phyloP scores from a whole-genome alignment of 2,329 filamentous ascomycete genomes.

The Colletotrichum limetticola region DNA sequence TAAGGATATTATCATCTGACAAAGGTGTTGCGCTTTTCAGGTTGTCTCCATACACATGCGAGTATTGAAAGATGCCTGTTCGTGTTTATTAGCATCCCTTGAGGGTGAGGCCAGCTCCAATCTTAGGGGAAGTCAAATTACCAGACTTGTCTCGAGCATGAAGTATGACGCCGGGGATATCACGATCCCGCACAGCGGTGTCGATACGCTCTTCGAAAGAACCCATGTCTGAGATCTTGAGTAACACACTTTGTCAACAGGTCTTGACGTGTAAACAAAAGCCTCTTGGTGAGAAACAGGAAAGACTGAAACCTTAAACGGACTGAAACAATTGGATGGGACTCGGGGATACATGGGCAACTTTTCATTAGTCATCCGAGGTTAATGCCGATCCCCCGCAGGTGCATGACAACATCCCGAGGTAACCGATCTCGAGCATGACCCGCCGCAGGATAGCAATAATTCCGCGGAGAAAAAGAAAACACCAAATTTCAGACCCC shows the following conservation, averaged over 20 bases:
- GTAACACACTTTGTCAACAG: background rate
- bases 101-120: background rate
- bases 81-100: background rate
- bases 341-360: background rate
- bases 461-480: background rate
- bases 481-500: background rate
- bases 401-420: background rate
- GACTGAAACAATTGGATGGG: background rate
- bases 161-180: slow-evolving; percentile 31
- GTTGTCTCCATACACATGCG: slow-evolving; percentile 17
- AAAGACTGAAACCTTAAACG: background rate
- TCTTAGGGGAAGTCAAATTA: background rate
- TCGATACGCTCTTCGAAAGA: slow-evolving; percentile 28
- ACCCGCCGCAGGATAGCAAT: background rate
- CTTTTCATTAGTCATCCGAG: slow-evolving; percentile 2
- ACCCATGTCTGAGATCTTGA: background rate
- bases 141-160: slow-evolving; percentile 28
- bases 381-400: background rate
- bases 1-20: slow-evolving; percentile 48
- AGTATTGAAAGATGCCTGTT: slow-evolving; percentile 22
- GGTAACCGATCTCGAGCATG: background rate
- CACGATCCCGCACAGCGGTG: slow-evolving; percentile 21
- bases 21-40: slow-evolving; percentile 44
- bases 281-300: background rate
- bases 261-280: background rate